Evolutionary conservation across 164 flowering plant species (phyloP).

Genomic region (Stephania yunnanensis): DNA sequence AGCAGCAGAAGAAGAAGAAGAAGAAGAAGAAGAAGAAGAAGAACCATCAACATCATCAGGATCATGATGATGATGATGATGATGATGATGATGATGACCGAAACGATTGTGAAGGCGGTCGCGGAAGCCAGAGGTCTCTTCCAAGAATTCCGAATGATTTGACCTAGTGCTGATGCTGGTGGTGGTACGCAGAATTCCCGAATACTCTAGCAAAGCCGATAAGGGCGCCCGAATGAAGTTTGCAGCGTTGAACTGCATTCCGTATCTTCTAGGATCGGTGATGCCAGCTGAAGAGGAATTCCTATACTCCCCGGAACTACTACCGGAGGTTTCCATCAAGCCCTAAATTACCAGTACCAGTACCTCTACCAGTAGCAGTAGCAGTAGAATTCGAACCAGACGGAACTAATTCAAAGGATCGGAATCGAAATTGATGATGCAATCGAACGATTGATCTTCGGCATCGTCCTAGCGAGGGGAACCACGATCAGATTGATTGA

Average conservation of each 20-base stretch:
- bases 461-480: too few species aligned
- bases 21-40: too few species aligned
- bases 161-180: conserved; percentile 18
- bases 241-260: conserved; percentile 58
- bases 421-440: too few species aligned
- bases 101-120: conserved; percentile 22
- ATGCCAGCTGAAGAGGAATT: conserved; percentile 30
- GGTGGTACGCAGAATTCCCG: conserved; percentile 57
- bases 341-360: not conserved
- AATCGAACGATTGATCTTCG: too few species aligned
- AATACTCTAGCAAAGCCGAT: conserved; percentile 77
- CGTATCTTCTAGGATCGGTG: conserved; percentile 40
- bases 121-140: conserved; percentile 11
- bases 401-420: too few species aligned
- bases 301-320: conserved; percentile 1
- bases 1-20: too few species aligned
- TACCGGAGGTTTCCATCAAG: conserved; percentile 54
- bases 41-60: too few species aligned
- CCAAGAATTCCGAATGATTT: conserved; percentile 40
- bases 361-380: not conserved
- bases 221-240: conserved; percentile 75
- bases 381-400: not conserved
- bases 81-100: conserved; percentile 3
- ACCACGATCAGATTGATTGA: too few species aligned
- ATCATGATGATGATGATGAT: too few species aligned